Evolutionary conservation across 441 rosid genomes (phyloP).

Genomic region (Eruca vesicaria): DNA sequence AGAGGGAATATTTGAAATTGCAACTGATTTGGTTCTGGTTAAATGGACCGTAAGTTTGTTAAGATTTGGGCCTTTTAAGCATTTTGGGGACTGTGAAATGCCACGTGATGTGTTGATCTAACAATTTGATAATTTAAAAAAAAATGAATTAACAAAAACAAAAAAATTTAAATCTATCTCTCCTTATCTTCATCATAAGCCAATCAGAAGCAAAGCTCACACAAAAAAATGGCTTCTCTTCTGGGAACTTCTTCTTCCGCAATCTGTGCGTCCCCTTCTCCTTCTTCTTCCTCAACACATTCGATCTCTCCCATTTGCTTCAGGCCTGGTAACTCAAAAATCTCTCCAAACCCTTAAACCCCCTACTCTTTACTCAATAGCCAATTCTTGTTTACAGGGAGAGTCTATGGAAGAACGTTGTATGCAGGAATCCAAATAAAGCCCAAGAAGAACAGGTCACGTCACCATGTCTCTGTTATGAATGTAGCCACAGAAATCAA

Average conservation of each 20-base stretch:
- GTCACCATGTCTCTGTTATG: constrained; percentile 51
- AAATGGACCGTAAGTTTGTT: not conserved
- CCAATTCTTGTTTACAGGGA: constrained; percentile 43
- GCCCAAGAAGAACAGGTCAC: constrained; percentile 53
- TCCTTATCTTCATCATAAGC: constrained; percentile 51
- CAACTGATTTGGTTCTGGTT: not conserved
- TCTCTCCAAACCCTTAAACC: too few species aligned
- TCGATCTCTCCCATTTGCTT: constrained; percentile 44
- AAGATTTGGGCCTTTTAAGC: constrained; percentile 10
- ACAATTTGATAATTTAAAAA: not conserved
- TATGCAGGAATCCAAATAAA: constrained; percentile 51
- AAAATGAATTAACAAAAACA: not conserved
- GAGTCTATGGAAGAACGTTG: constrained; percentile 42
- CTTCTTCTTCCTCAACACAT: constrained; percentile 40
- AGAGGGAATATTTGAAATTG: constrained; percentile 8
- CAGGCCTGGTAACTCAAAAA: constrained; percentile 41
- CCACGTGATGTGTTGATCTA: not conserved
- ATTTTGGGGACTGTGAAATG: too few species aligned
- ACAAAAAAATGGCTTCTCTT: constrained; percentile 61
- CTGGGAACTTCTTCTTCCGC: constrained; percentile 58
- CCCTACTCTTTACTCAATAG: not conserved
- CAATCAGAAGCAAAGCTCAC: constrained; percentile 8
- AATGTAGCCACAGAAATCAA: constrained; percentile 81
- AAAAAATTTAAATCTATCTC: constrained; percentile 38
- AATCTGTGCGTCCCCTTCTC: constrained; percentile 53